Conservation (phyloP, 169 alveolate species). For the Amoebophrya sp. region DNA sequence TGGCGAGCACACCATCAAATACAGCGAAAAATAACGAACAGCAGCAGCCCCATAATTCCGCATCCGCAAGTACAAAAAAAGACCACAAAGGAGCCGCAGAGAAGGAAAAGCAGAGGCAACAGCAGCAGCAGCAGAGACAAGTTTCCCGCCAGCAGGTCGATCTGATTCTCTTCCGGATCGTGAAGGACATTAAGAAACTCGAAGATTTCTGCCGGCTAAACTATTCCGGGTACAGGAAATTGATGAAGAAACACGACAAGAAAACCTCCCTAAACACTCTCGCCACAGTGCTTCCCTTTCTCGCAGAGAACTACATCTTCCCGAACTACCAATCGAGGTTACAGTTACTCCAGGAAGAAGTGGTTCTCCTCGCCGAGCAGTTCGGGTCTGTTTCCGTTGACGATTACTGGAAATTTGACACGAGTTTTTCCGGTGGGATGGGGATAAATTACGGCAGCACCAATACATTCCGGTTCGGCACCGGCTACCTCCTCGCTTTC, state of each 20-base stretch:
- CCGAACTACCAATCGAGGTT: not conserved
- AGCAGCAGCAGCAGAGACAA: too few relatives aligned
- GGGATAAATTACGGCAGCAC: too few relatives aligned
- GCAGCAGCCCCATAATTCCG: too few relatives aligned
- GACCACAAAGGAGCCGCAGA: too few relatives aligned
- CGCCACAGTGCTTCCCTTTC: not conserved
- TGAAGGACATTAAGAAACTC: not conserved
- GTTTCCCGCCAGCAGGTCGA: not conserved
- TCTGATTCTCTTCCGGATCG: not conserved
- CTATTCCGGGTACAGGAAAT: not conserved
- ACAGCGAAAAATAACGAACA: too few relatives aligned
- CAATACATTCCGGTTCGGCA: too few relatives aligned
- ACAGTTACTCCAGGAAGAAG: not conserved
- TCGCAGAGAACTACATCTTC: constrained; percentile 11
- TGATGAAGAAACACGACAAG: constrained; percentile 22
- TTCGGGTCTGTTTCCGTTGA: not conserved
- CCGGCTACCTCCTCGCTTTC: not conserved
- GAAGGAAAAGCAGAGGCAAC: too few relatives aligned
- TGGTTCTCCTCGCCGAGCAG: not conserved
- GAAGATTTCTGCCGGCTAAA: constrained; percentile 11
- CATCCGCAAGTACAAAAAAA: too few relatives aligned
- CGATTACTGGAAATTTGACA: not conserved
- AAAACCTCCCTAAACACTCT: not conserved
- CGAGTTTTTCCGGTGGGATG: too few relatives aligned
- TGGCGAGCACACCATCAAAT: too few relatives aligned